Percentiles rank a stretch among this genome's conserved stretches.
Conservation (phyloP, 768 basidiomycete species). For the Auricularia heimuer region DNA sequence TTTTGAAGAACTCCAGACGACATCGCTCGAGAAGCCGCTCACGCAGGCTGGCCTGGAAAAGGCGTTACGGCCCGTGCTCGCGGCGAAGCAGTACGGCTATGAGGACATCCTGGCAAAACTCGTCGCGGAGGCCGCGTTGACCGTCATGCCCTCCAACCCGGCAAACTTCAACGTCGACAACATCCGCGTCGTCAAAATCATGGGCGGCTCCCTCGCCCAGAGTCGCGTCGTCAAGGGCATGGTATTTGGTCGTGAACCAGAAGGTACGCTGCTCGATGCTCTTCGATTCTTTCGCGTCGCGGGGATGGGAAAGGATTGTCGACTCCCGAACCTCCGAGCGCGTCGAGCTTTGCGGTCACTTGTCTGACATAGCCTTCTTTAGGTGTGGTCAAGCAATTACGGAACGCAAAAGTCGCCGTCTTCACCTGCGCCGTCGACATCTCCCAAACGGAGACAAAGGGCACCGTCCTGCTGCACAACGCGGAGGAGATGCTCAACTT, state of each 20-base stretch:
- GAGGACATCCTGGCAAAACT: constrained; percentile 74
- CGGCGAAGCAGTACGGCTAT: constrained; percentile 93
- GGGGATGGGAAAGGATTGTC: no score
- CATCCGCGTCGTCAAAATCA: constrained; percentile 96
- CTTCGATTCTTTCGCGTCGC: no score
- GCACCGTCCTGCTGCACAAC: constrained; percentile 91
- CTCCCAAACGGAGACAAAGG: constrained; percentile 97
- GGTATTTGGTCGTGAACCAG: constrained; percentile 95
- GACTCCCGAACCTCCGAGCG: no score
- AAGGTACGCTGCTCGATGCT: no score
- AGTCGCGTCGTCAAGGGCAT: constrained; percentile 92
- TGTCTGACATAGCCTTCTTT: no score
- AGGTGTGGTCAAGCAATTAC: constrained; percentile 69
- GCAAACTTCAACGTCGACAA: constrained; percentile 98
- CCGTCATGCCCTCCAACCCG: constrained; percentile 81
- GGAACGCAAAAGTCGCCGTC: constrained; percentile 86
- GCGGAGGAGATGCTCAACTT: constrained; percentile 98
- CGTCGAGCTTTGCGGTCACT: no score
- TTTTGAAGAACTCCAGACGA: background rate
- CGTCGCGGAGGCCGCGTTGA: constrained; percentile 87
- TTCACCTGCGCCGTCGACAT: constrained; percentile 90
- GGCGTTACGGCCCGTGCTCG: constrained; percentile 85
- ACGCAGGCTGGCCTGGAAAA: constrained; percentile 57
- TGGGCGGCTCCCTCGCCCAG: constrained; percentile 80
- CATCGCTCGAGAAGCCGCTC: constrained; percentile 32